Base-by-base conservation (phyloP, 805 yeast species). In the Helenozyma rhizophorensis region DNA sequence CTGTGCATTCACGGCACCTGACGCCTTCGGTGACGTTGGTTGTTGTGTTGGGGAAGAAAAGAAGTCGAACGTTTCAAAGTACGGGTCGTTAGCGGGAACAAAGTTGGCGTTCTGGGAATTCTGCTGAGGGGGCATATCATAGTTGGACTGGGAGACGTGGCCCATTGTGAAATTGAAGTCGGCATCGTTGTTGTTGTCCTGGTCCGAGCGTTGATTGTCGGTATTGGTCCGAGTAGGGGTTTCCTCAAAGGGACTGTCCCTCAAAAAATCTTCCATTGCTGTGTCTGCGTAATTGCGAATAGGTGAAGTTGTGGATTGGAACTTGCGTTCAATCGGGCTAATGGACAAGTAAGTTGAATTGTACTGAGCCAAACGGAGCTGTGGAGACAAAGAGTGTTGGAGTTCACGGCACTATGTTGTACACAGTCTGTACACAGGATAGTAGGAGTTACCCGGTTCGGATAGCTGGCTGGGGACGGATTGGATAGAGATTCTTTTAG, bases 11-110 rank as follows among this genome's bases (percentile, higher is more conserved):
- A 1, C 31, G 30, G 19, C 34, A 39, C 12, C 15, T 30, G 21
- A 21, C 31, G 21, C 33, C 34, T 4, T 28, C 21, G 26, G 40
- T 28, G 26, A 28, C 18, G 18, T 24, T n/a, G 18, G 42, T 11
- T 34, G 38, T 16, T 41, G 43, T 7, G 34, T 28, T 7, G 50
- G 50, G 7, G 47, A 42, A 18, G 43, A 48, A 11, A 45, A 29
- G 17, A 45, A 37, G 23, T 43, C 47, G 28, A 45, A 45, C 11
- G 43, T 32, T 30, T 43, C 47, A 42, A 35, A 31, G 27, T 26
- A 39, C 8, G 47, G 48, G 29, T 43, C 47, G 22, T 18, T 29
- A 7, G 39, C 16, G 14, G 16, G 21, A n/a, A n/a, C n/a, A n/a
- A n/a, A n/a, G n/a, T n/a, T n/a, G n/a, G n/a, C n/a, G 9, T 21